Evolutionary conservation across 2,329 filamentous ascomycete species (phyloP).

Genomic region (Sclerotinia subarctica): DNA sequence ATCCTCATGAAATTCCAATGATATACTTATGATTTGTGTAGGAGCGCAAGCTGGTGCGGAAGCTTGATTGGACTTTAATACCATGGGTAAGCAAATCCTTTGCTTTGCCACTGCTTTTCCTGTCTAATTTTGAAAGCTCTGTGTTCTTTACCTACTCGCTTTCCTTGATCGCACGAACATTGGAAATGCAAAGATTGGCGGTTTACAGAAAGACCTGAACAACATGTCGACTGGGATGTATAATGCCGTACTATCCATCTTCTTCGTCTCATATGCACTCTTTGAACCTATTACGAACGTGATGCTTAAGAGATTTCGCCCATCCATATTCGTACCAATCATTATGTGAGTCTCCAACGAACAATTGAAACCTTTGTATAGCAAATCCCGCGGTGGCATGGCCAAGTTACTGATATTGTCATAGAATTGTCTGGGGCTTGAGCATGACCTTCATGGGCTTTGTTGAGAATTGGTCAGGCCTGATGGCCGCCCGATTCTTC

Average conservation of each 20-base stretch:
- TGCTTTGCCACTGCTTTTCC: constrained; percentile 1
- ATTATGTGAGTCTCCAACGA: constrained; percentile 62
- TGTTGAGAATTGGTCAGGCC: constrained; percentile 35
- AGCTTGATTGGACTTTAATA: constrained; percentile 58
- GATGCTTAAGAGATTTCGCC: constrained; percentile 66
- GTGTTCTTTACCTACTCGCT: constrained; percentile 71
- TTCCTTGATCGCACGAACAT: constrained; percentile 79
- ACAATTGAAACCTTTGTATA: not conserved
- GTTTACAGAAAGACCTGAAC: constrained; percentile 56
- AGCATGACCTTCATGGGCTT: constrained; percentile 56
- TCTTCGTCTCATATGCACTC: constrained; percentile 80
- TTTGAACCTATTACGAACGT: constrained; percentile 76
- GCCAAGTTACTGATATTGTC: not conserved
- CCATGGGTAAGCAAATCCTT: constrained; percentile 47
- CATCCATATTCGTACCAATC: constrained; percentile 73
- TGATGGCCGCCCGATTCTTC: constrained; percentile 48
- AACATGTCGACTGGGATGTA: constrained; percentile 63
- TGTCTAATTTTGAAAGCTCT: constrained; percentile 46
- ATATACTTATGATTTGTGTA: constrained; percentile 36
- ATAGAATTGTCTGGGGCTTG: constrained; percentile 61
- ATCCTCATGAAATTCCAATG: not conserved
- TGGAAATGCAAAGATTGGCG: constrained; percentile 65
- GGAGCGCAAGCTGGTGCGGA: constrained; percentile 61
- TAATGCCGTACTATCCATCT: constrained; percentile 74
- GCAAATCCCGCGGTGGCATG: not conserved